These are phyloP conservation scores for Trichoderma polysporum DNA, from an alignment of 2,329 filamentous ascomycete species.

Conservation along the genomic window DNA sequence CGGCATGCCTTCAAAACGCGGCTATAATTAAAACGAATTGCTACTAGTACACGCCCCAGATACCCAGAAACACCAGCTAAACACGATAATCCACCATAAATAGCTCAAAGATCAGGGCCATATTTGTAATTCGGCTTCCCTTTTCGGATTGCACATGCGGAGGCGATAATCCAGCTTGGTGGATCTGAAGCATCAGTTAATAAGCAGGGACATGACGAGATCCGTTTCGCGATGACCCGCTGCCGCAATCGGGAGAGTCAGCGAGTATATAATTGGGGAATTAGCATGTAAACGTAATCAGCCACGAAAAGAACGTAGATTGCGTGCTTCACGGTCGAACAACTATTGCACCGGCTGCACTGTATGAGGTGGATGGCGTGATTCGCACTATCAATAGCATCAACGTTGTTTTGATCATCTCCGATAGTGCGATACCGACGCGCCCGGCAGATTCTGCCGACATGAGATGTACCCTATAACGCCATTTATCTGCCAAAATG, in stretches of 20 bases:
- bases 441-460: not conserved
- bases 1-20: not conserved
- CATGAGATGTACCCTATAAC: not conserved
- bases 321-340: slow-evolving; percentile 16
- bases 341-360: slow-evolving; percentile 9
- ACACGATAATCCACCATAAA: not conserved
- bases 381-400: slow-evolving; percentile 24
- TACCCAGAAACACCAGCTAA: not conserved
- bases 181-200: not conserved
- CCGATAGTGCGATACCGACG: not conserved
- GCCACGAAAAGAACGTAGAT: not conserved
- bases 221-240: slow-evolving; percentile 19
- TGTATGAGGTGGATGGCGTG: slow-evolving; percentile 17
- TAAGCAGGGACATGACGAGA: slow-evolving; percentile 9
- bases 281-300: slow-evolving; percentile 1
- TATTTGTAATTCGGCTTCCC: slow-evolving; percentile 1
- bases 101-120: not conserved
- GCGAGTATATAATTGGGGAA: not conserved
- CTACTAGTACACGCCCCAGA: not conserved
- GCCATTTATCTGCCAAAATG: not conserved
- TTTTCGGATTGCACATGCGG: not conserved
- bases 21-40: not conserved
- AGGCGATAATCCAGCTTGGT: not conserved
- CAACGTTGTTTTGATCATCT: slow-evolving; percentile 12
- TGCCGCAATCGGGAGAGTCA: not conserved